phyloP scores from a whole-genome alignment of 2,329 filamentous ascomycete genomes.

The Fulvia fulva region DNA sequence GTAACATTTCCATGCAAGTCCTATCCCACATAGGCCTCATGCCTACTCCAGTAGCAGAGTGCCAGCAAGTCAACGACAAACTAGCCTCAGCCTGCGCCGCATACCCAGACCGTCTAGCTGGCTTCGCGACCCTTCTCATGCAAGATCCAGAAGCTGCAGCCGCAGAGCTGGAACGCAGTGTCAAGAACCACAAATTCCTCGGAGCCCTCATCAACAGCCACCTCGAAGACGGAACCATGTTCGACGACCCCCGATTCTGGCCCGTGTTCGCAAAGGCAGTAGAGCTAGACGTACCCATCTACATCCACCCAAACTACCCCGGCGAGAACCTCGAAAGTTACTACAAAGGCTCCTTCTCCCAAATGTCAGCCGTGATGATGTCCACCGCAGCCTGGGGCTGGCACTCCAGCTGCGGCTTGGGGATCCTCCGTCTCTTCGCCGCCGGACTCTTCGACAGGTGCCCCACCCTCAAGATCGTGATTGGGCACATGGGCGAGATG shows the following conservation, averaged over 20 bases:
- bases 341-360: conserved; percentile 37
- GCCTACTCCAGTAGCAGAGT: conserved; percentile 13
- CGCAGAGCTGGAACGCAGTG: conserved; percentile 22
- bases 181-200: conserved; percentile 22
- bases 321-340: conserved; percentile 32
- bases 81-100: conserved; percentile 17
- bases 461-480: conserved; percentile 49
- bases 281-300: conserved; percentile 47
- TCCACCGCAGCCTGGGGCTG: conserved; percentile 43
- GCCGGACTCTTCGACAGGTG: conserved; percentile 52
- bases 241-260: conserved; percentile 23
- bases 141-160: conserved; percentile 22
- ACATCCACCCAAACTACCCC: conserved; percentile 45
- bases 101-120: conserved; percentile 21
- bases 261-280: conserved; percentile 29
- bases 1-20: conserved; percentile 23
- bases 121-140: conserved; percentile 29
- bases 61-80: conserved; percentile 24
- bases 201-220: conserved; percentile 31
- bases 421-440: conserved; percentile 48
- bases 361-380: conserved; percentile 26
- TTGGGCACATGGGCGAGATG: conserved; percentile 54
- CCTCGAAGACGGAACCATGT: conserved; percentile 20
- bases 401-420: conserved; percentile 46
- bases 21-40: conserved; percentile 23